Conservation (phyloP, 306 rosid genomes). For the Betula pendula region DNA sequence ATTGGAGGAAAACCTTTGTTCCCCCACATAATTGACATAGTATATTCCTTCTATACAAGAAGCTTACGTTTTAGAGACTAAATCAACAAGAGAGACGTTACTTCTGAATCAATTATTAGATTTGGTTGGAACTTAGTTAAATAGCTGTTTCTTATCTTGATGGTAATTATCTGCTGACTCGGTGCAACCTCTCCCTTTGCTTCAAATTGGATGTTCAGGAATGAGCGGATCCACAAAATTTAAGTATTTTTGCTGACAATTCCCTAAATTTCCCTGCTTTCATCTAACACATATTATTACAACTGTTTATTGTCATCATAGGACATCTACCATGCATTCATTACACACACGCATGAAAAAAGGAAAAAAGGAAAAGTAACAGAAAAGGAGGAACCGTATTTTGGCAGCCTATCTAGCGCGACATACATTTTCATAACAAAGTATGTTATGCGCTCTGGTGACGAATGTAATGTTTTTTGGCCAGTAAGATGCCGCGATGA, state of each 20-base stretch:
- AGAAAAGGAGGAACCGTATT: too few species aligned
- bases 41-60: neutral
- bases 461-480: neutral
- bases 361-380: too few species aligned
- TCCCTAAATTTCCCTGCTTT: neutral
- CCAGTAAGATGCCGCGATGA: neutral
- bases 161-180: neutral
- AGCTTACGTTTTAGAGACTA: neutral
- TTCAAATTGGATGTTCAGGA: neutral
- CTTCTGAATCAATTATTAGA: neutral
- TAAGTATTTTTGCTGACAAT: neutral
- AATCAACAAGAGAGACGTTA: neutral
- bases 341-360: neutral
- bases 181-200: neutral
- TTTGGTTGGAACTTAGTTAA: neutral
- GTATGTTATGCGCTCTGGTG: neutral
- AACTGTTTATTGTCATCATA: neutral
- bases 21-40: too few species aligned
- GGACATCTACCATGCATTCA: neutral
- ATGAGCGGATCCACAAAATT: neutral
- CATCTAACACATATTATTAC: neutral
- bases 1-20: too few species aligned
- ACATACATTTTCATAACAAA: too few species aligned
- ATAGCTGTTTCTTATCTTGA: neutral
- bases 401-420: too few species aligned